phyloP scores from a whole-genome alignment of 2,329 filamentous ascomycete species.

The Diplodia mutila region DNA sequence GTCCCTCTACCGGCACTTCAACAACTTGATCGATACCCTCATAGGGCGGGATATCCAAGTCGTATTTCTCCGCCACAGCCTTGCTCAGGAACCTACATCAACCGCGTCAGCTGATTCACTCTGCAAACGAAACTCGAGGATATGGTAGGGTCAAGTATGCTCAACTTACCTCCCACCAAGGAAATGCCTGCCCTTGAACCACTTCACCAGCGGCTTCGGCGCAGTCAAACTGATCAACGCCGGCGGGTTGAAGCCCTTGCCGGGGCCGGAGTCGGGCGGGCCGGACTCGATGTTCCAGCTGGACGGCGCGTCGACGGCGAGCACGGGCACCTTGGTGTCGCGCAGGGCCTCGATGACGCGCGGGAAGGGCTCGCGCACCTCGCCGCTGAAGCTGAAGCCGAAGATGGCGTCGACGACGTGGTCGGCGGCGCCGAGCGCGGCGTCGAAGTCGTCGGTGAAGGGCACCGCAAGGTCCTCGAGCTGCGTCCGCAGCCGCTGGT shows the following conservation, averaged over 20 bases:
- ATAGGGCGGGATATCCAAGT: constrained; percentile 80
- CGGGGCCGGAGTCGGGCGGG: constrained; percentile 75
- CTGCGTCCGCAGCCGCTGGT: constrained; percentile 81
- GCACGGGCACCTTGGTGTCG: constrained; percentile 73
- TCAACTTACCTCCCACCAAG: constrained; percentile 73
- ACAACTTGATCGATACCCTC: constrained; percentile 86
- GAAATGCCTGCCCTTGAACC: constrained; percentile 88
- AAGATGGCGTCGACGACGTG: constrained; percentile 94
- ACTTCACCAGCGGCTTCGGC: constrained; percentile 84
- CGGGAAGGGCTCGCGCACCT: constrained; percentile 90
- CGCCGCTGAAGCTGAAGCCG: constrained; percentile 90
- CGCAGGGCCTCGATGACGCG: constrained; percentile 78
- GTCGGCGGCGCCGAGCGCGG: constrained; percentile 69
- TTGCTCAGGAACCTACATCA: constrained; percentile 72
- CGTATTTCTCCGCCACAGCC: constrained; percentile 81
- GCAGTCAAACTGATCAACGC: constrained; percentile 88
- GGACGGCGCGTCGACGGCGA: constrained; percentile 89
- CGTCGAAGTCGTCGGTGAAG: constrained; percentile 78
- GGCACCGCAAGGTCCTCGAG: constrained; percentile 80
- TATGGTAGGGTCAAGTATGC: neutral
- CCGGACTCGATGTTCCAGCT: constrained; percentile 93
- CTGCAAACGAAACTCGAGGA: neutral
- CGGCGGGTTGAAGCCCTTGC: constrained; percentile 77
- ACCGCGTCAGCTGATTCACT: constrained; percentile 26
- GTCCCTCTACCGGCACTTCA: constrained; percentile 63